Conservation (phyloP, 2,329 filamentous ascomycete genomes). For the Penicillium palitans region DNA sequence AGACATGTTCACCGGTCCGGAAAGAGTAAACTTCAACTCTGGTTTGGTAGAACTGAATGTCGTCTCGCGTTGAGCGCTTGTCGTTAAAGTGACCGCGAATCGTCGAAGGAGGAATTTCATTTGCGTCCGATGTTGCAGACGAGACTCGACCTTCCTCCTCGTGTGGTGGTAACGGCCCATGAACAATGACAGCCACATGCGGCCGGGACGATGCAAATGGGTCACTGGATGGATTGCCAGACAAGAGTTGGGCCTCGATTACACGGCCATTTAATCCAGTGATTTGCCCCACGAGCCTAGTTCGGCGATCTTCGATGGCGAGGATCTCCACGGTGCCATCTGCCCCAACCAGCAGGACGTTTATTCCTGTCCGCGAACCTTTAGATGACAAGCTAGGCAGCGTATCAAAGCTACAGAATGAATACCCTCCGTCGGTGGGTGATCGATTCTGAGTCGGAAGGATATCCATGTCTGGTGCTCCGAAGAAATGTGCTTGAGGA, state of each 20-base stretch:
- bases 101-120: constrained; percentile 34
- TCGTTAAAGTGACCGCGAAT: constrained; percentile 22
- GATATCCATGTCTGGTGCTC: constrained; percentile 70
- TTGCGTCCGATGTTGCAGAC: constrained; percentile 37
- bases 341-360: constrained; percentile 74
- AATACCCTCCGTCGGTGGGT: constrained; percentile 58
- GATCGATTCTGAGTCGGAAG: constrained; percentile 32
- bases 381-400: constrained; percentile 54
- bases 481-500: constrained; percentile 75
- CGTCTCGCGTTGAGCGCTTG: constrained; percentile 29
- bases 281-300: constrained; percentile 69
- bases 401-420: constrained; percentile 79
- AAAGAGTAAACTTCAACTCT: constrained; percentile 87
- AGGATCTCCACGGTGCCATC: constrained; percentile 79
- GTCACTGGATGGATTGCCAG: constrained; percentile 62
- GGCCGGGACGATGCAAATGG: constrained; percentile 61
- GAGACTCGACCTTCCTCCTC: constrained; percentile 39
- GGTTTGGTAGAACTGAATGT: constrained; percentile 66
- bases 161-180: constrained; percentile 67
- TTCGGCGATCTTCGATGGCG: constrained; percentile 67
- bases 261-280: constrained; percentile 78
- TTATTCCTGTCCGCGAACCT: constrained; percentile 46
- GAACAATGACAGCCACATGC: constrained; percentile 74
- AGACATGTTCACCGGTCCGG: constrained; percentile 68
- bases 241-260: constrained; percentile 77